phyloP scores from a whole-genome alignment of 139 green algal species.

The Picochlorum costavermella region DNA sequence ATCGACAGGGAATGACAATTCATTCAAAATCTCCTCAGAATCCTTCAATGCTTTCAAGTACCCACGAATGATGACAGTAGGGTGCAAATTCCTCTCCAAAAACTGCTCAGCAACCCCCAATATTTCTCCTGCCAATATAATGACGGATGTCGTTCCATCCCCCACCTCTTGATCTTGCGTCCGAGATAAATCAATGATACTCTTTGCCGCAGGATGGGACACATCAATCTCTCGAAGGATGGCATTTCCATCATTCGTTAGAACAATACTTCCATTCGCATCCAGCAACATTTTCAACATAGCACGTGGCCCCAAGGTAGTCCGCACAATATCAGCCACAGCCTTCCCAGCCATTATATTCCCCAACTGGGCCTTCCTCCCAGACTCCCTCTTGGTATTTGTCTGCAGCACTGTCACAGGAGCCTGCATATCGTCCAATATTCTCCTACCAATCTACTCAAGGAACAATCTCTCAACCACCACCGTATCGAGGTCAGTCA shows the following conservation, averaged over 20 bases:
- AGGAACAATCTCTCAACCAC: background rate
- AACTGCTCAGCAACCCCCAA: slow-evolving; percentile 87
- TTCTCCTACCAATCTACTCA: background rate
- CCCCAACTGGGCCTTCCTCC: slow-evolving; percentile 87
- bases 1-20: slow-evolving; percentile 85
- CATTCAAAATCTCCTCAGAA: slow-evolving; percentile 72
- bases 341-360: slow-evolving; percentile 97
- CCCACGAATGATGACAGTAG: slow-evolving; percentile 88
- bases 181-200: slow-evolving; percentile 94
- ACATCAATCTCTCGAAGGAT: slow-evolving; percentile 98
- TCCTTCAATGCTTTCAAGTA: slow-evolving; percentile 84
- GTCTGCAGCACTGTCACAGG: slow-evolving; percentile 40
- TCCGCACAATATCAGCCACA: slow-evolving; percentile 96
- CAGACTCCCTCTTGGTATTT: slow-evolving; percentile 85
- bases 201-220: slow-evolving; percentile 93
- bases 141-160: slow-evolving; percentile 98
- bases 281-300: slow-evolving; percentile 99
- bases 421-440: slow-evolving; percentile 35
- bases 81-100: slow-evolving; percentile 89
- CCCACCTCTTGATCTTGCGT: slow-evolving; percentile 91
- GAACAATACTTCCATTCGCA: slow-evolving; percentile 88
- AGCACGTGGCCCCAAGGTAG: slow-evolving; percentile 87
- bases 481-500: background rate
- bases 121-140: slow-evolving; percentile 97
- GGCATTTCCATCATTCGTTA: slow-evolving; percentile 98